phyloP scores from a whole-genome alignment of 306 rosid species.

The Neltuma alba region DNA sequence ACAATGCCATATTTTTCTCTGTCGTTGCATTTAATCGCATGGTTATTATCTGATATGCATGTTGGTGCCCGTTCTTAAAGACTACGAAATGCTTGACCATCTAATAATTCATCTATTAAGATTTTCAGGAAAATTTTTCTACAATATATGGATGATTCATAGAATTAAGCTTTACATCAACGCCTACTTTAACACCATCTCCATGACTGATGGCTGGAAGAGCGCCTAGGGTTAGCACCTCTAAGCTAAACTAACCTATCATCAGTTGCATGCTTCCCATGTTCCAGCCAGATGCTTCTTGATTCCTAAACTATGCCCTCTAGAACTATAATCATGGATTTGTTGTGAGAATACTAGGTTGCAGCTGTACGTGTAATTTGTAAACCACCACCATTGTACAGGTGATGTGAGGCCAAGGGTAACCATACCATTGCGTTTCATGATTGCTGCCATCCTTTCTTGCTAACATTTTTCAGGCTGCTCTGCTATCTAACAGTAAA shows the following conservation, averaged over 20 bases:
- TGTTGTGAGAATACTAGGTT: slow-evolving; percentile 31
- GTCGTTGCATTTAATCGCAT: neutral
- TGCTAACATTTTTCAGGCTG: slow-evolving; percentile 27
- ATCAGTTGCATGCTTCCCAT: slow-evolving; percentile 33
- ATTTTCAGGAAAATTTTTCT: slow-evolving; percentile 42
- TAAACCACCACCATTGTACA: slow-evolving; percentile 37
- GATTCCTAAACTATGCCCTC: slow-evolving; percentile 38
- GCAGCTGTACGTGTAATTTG: slow-evolving; percentile 30
- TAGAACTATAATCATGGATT: slow-evolving; percentile 47
- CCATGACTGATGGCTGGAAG: slow-evolving; percentile 22
- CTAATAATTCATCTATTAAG: slow-evolving; percentile 24
- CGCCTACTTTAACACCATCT: slow-evolving; percentile 36
- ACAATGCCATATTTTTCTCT: neutral
- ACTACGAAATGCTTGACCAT: slow-evolving; percentile 13
- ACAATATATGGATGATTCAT: slow-evolving; percentile 43
- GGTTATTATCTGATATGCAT: too few species aligned
- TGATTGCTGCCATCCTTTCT: slow-evolving; percentile 37
- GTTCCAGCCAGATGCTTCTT: slow-evolving; percentile 26
- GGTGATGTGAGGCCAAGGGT: slow-evolving; percentile 19
- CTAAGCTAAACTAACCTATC: slow-evolving; percentile 30
- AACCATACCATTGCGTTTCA: slow-evolving; percentile 26
- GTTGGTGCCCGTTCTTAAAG: neutral
- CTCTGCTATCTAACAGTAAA: slow-evolving; percentile 62
- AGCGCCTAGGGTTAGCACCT: slow-evolving; percentile 28
- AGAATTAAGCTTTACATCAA: slow-evolving; percentile 46